A percentile compares a stretch with the other conserved stretches of the same genome.
Evolutionary conservation across 2,329 filamentous ascomycete genomes (phyloP).

Genomic region (Penicillium expansum): DNA sequence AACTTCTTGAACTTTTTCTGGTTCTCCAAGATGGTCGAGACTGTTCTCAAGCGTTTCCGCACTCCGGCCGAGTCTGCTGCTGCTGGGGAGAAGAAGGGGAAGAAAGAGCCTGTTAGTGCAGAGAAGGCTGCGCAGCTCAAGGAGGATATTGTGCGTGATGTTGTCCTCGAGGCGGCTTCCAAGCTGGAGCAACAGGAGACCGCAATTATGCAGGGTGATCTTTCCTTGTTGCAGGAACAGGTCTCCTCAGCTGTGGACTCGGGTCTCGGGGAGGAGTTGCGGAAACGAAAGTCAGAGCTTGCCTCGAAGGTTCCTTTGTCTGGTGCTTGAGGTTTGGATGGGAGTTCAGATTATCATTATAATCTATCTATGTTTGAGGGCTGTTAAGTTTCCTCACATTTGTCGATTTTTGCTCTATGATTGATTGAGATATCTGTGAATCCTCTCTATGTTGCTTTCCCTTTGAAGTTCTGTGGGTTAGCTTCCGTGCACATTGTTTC

Average conservation of each 20-base stretch:
- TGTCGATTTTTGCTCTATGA: background rate
- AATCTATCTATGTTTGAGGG: background rate
- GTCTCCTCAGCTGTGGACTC: constrained; percentile 49
- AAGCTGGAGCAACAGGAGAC: constrained; percentile 33
- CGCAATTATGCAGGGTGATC: constrained; percentile 28
- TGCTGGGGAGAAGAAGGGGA: constrained; percentile 26
- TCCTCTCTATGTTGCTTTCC: background rate
- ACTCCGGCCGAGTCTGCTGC: constrained; percentile 25
- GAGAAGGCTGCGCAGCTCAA: constrained; percentile 13
- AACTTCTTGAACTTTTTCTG: constrained; percentile 64
- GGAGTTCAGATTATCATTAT: background rate
- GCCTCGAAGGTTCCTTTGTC: constrained; percentile 16
- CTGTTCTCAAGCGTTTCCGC: constrained; percentile 61
- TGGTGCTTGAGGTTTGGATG: constrained; percentile 6
- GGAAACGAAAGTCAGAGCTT: constrained; percentile 38
- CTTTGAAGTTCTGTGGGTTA: background rate
- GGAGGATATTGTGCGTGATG: constrained; percentile 30
- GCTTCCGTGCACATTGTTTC: background rate
- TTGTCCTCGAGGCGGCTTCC: constrained; percentile 37
- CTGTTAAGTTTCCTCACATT: background rate
- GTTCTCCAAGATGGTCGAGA: constrained; percentile 67
- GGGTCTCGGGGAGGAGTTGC: constrained; percentile 86
- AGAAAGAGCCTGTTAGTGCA: background rate
- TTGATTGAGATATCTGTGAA: background rate
- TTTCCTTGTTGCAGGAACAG: constrained; percentile 15